Percentiles rank a stretch among this genome's conserved stretches.
These are phyloP conservation scores for Populus nigra DNA, from an alignment of 345 rosid genomes.

Conservation along the genomic window DNA sequence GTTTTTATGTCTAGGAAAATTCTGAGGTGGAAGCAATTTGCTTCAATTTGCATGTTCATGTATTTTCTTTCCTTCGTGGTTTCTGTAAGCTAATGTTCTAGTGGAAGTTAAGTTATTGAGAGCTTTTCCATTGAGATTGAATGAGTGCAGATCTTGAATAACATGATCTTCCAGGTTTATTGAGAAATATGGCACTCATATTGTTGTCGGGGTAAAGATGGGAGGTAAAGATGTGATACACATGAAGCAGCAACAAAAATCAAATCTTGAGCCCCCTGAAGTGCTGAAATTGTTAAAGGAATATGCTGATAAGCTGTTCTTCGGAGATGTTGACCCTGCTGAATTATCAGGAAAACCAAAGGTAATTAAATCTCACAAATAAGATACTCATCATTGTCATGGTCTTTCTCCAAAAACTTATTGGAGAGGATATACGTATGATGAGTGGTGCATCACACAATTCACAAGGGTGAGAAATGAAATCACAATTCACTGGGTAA, in stretches of 20 bases:
- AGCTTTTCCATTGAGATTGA: neutral
- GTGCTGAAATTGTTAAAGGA: conserved; percentile 66
- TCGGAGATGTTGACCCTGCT: conserved; percentile 31
- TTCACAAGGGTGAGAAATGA: neutral
- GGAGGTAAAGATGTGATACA: conserved; percentile 84
- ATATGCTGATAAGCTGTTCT: conserved; percentile 59
- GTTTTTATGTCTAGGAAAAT: too few relatives aligned
- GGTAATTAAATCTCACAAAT: conserved; percentile 33
- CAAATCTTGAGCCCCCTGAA: conserved; percentile 52
- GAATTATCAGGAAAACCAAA: conserved; percentile 33
- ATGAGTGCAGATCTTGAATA: neutral
- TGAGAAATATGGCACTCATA: conserved; percentile 80
- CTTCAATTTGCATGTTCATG: neutral
- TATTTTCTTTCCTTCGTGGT: neutral
- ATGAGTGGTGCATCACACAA: neutral
- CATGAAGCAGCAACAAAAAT: conserved; percentile 64
- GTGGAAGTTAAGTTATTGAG: neutral
- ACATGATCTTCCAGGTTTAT: conserved; percentile 52
- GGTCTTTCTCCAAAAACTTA: neutral
- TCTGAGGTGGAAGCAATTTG: too few relatives aligned
- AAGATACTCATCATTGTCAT: neutral
- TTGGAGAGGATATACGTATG: neutral
- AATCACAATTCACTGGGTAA: neutral
- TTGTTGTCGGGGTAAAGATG: conserved; percentile 75
- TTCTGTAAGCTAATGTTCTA: neutral